Percentiles rank a stretch among this genome's conserved stretches.
phyloP scores from a whole-genome alignment of 495 filamentous ascomycete genomes.

The Aspergillus bridgeri region DNA sequence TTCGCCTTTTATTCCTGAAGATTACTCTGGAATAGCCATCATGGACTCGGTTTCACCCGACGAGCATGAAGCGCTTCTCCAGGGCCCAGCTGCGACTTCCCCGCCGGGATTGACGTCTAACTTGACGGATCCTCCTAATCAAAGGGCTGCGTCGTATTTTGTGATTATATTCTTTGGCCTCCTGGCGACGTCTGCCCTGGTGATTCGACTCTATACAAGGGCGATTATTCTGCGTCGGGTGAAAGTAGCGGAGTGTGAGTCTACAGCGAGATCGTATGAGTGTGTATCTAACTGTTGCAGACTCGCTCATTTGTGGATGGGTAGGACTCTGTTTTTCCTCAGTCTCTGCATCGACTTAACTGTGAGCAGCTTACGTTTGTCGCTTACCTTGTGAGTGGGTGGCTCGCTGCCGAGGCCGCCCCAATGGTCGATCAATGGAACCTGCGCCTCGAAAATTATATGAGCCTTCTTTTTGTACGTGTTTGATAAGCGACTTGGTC shows the following conservation, averaged over 20 bases:
- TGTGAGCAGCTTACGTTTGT: not conserved
- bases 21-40: not conserved
- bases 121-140: not conserved
- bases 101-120: not conserved
- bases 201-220: not conserved
- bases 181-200: not conserved
- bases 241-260: not conserved
- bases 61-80: not conserved
- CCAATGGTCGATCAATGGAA: not conserved
- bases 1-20: not conserved
- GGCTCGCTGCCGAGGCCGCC: not conserved
- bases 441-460: not conserved
- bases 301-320: not conserved
- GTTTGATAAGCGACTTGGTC: not conserved
- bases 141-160: not conserved
- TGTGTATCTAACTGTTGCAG: not conserved
- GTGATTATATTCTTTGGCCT: not conserved
- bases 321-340: not conserved
- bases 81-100: not conserved
- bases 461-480: not conserved
- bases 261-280: not conserved
- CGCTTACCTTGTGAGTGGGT: not conserved
- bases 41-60: not conserved
- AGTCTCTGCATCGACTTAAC: not conserved
- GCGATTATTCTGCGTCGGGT: not conserved